Evolutionary conservation across 257 asterid genomes (phyloP).

Genomic region (Solanum chmielewskii): DNA sequence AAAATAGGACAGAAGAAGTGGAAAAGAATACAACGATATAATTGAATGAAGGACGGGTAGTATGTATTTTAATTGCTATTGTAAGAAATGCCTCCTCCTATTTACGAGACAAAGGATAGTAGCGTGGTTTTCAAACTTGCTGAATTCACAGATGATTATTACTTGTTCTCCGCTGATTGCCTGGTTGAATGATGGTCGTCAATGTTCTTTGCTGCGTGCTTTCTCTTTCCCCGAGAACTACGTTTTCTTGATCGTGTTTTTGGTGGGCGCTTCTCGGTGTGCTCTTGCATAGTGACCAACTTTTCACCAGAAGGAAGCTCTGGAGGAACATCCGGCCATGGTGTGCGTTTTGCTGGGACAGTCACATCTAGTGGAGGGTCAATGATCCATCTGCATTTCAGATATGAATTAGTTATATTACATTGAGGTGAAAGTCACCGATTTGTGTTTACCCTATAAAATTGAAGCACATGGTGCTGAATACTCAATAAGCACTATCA

Average conservation of each 20-base stretch:
- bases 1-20: background rate
- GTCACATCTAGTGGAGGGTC: slow-evolving; percentile 84
- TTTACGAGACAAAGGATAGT: slow-evolving; percentile 14
- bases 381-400: slow-evolving; percentile 68
- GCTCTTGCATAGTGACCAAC: slow-evolving; percentile 24
- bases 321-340: slow-evolving; percentile 97
- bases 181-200: slow-evolving; percentile 38
- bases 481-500: background rate
- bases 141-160: slow-evolving; percentile 26
- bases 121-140: slow-evolving; percentile 4
- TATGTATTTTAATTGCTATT: slow-evolving; percentile 29
- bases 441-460: background rate
- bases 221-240: slow-evolving; percentile 53
- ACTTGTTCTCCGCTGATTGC: slow-evolving; percentile 31
- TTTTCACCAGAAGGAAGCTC: slow-evolving; percentile 57
- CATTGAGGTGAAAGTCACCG: background rate
- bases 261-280: slow-evolving; percentile 36
- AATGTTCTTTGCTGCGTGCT: slow-evolving; percentile 37
- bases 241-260: slow-evolving; percentile 61
- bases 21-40: slow-evolving; percentile 4
- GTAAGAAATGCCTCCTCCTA: slow-evolving; percentile 24
- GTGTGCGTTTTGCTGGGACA: slow-evolving; percentile 83
- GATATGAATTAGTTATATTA: background rate
- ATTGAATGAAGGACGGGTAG: slow-evolving; percentile 2
- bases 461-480: background rate